Percentiles rank a stretch among this genome's conserved stretches.
Evolutionary conservation across 805 yeast genomes (phyloP).

Genomic region (Cyberlindnera nakhonratchasimensis): DNA sequence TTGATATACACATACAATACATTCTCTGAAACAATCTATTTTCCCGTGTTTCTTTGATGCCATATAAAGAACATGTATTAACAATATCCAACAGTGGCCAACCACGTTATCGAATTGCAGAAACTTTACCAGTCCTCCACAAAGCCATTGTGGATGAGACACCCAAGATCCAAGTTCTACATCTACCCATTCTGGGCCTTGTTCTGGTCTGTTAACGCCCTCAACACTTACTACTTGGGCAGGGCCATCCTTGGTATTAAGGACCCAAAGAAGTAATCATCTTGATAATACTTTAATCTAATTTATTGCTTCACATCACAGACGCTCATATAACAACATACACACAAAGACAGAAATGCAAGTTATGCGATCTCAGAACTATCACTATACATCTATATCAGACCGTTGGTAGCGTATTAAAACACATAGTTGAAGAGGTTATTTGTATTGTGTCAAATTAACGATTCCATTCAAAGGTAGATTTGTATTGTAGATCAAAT

Average conservation of each 20-base stretch:
- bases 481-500: not conserved
- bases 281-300: too few species aligned
- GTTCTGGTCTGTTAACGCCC: constrained; percentile 28
- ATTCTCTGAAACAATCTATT: too few species aligned
- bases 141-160: constrained; percentile 59
- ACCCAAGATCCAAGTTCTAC: constrained; percentile 33
- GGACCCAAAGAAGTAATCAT: constrained; percentile 31
- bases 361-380: too few species aligned
- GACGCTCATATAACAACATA: constrained; percentile 1
- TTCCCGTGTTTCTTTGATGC: not conserved
- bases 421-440: not conserved
- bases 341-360: not conserved
- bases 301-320: too few species aligned
- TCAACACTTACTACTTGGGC: constrained; percentile 39
- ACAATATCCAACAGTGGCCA: constrained; percentile 32
- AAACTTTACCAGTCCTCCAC: constrained; percentile 53
- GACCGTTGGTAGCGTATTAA: too few species aligned
- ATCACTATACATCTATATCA: too few species aligned
- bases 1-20: too few species aligned
- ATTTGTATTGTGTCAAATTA: not conserved
- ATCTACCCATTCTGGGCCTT: constrained; percentile 32
- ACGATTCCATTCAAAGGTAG: not conserved
- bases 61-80: constrained; percentile 17
- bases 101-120: constrained; percentile 53
- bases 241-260: constrained; percentile 72